Base-by-base conservation (phyloP, 2,329 filamentous ascomycete species). In the Colletotrichum acutatum region DNA sequence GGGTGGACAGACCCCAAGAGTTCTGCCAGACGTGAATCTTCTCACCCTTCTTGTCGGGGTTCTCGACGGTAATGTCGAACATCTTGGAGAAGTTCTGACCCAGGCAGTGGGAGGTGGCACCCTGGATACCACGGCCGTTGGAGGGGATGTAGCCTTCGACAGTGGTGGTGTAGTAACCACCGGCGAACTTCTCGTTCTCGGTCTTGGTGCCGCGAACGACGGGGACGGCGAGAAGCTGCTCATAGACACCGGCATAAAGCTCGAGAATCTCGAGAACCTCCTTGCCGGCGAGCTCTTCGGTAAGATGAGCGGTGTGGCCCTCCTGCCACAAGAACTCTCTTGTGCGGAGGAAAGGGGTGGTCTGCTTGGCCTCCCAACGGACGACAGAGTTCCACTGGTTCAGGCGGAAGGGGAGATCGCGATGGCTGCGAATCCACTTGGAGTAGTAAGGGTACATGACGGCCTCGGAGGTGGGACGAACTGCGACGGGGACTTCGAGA, bases 31-130 rank as follows among this genome's bases (percentile, higher is more conserved):
- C 95, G 80, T 96, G 87, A 69, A 98, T 86, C 79, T 95, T 92
- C 77, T 92, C 89, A 76, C 94, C 93, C 84, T 94, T 93, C 82
- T 97, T 89, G 73, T 88, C 87, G 28, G 97, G 97, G 80, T 99
- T 95, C 83, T 99, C 96, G 34, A 99, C 95, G 0, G 93, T 97
- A 82, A 99, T 98, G 83, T 97, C 93, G 82, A 98, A 99, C 95
- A 99, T 99, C 86, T 97, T 98, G 83, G 93, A 95, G 86, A 99
- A 99, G 86, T 99, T 98, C 85, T 99, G 97, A 66, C 97, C 97
- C 9, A 99, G 89, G 78, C 92, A 95, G 86, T 99, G 97, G 65
- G 95, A 98, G 53, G 97, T 99, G 66, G 92, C 97, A 76, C 95
- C 97, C 85, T 99, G 97, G 74, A 99, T 98, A 82, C 97, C 97